Base-by-base conservation (phyloP, 176 grass and related monocot species). In the Avena atlantica region DNA sequence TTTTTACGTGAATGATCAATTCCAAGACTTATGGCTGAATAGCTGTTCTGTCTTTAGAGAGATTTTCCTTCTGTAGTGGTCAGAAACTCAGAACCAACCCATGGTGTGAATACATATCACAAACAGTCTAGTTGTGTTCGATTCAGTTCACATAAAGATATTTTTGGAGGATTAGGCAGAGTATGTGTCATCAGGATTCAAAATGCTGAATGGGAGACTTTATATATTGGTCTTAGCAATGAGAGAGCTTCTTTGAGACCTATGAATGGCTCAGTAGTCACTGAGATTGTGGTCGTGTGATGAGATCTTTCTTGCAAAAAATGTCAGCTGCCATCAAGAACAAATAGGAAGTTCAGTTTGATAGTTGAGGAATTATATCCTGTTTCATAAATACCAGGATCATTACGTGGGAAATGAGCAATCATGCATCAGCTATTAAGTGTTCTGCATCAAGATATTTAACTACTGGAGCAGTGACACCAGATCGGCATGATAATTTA, bases 241-340 rank as follows among this genome's bases (percentile, higher is more conserved):
- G 27, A 37, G 20, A 8, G 63, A 77, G 16, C 24, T 21, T 75
- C n/a, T 7, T 23, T 5, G 20, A 6, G 27, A 25, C 23, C 67
- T 80, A 15, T 67, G 37, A 72, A 29, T 87, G 66, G 23, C 45
- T 73, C 49, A 44, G n/a, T 58, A 8, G 11, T 83, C 27, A 3
- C 52, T 60, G 68, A 27, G 14, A 27, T 27, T 74, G 12, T 12
- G 31, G 20, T 51, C 17, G 16, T n/a, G n/a, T 6, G 55, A 24
- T 23, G 52, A 21, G 20, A 82, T 76, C 17, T 75, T 85, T 12
- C 36, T 59, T 3, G 8, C 57, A 50, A 49, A 66, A 49, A 48
- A 19, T 89, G 3, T 68, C 34, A 55, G 1, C 19, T 77, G 3
- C 48, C 59, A 58, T 81, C 57, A 56, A 5, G 68, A 55, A 58